Evolutionary conservation across 1,284 basidiomycete genomes (phyloP), one percentile per base, ranked within the genome.

Genomic region (Moesziomyces sp.): DNA sequence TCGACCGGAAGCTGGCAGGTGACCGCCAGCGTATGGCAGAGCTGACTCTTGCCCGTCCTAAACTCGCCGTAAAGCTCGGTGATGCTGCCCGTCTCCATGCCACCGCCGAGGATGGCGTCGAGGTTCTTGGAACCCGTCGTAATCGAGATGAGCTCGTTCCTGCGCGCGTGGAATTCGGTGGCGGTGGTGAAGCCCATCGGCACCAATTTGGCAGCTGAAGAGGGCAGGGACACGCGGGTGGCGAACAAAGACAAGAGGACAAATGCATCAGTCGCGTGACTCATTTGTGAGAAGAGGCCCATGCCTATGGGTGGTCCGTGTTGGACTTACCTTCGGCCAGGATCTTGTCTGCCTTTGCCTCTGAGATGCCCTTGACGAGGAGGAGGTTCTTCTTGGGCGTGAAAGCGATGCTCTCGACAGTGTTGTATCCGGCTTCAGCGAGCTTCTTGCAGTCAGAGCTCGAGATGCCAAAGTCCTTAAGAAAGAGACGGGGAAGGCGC

Each of bases 61-160:
- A 98, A 99, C 86, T 99, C 97, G 77, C 97, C 97, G 86, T 97
- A 99, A 24, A 99, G 87, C 85, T 99, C 97, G 0, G 97, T 99
- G 84, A 99, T 97, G 1, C 94, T 92, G 43, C 97, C 97, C 13
- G 97, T 99, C 87, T 99, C 97, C 79, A 99, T 93, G 9, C 97
- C 97, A 58, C 95, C 97, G 77, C 97, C 97, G 3, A 99, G 88
- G 24, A 99, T 89, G 1, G 94, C 93, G 86, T 99, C 96, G 28
- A 99, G 88, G 72, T 97, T 94, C 79, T 94, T 95, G 1, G 93
- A 95, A 9, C 97, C 97, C 0, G 97, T 99, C 1, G 94, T 96
- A 76, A 99, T 97, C 84, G 93, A 93, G 18, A 99, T 93, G 46
- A 99, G 88, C 84, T 99, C 97, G n/a, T 93, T 92, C 52, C 97